Evolutionary conservation across 2,329 filamentous ascomycete genomes (phyloP), one percentile per base, ranked within the genome.

Genomic region (Trichoderma sp.): DNA sequence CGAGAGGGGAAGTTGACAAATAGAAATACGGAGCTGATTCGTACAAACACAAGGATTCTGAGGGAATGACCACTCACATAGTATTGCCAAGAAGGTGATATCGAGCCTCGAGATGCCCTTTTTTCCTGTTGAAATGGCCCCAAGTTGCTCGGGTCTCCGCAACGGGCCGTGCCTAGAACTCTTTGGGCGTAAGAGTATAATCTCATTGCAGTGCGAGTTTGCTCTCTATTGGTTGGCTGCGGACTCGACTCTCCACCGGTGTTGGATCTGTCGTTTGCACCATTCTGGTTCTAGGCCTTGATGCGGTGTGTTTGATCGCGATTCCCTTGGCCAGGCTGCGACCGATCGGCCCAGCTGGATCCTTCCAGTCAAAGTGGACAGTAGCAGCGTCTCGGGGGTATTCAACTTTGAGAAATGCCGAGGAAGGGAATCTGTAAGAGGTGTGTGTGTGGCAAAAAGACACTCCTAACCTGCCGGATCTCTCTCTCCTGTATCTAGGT

Each of bases 121-220:
- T 34, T 34, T 34, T 34, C 19, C 8, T 12, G 12, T 13, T 7
- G 52, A 32, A n/a, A 29, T 3, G n/a, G 39, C 39, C 39, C 39
- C 29, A 13, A 13, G 25, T 15, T 48, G 29, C 35, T 57, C 32
- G 45, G 29, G 45, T 35, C 67, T 68, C 67, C 67, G 56, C 67
- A 65, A 65, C 67, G 67, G 67, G 42, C 67, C 67, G 67, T 68
- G 59, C 67, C 67, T 54, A 64, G 67, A 64, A 68, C 67, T 59
- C 34, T 63, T 63, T 61, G 57, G 66, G 66, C 52, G 64, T 22
- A 50, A 52, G 42, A 67, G 64, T 42, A n/a, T n/a, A 67, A 67
- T 61, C 63, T 67, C 58, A 63, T 15, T 37, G 37, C 29, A n/a
- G 45, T n/a, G 15, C 13, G 25, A 10, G 52, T 22, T n/a, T 29